These are phyloP conservation scores for Ramaria sp. DNA, from an alignment of 768 basidiomycete species.

Conservation along the genomic window DNA sequence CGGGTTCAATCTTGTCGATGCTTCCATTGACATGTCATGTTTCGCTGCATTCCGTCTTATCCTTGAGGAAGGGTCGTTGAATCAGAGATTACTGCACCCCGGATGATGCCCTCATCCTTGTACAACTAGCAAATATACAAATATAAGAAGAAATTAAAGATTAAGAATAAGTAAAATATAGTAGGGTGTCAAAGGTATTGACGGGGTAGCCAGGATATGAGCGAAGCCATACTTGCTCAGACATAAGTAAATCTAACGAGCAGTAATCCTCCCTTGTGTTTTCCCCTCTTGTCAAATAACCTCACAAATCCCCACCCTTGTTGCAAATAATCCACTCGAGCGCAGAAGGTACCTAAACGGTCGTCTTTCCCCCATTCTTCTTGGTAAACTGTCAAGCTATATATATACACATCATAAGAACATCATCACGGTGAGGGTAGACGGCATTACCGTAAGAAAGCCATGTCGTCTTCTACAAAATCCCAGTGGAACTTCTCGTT, in stretches of 20 bases:
- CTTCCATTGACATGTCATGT: too few species aligned
- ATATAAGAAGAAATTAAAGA: too few species aligned
- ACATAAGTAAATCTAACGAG: conserved; percentile 18
- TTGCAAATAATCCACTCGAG: conserved; percentile 35
- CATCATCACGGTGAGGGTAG: not conserved
- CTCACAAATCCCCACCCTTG: conserved; percentile 39
- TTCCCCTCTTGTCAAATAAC: conserved; percentile 41
- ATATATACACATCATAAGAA: conserved; percentile 5
- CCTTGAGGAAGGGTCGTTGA: not conserved
- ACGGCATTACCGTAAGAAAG: conserved; percentile 38
- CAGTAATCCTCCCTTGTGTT: conserved; percentile 22
- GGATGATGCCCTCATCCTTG: not conserved
- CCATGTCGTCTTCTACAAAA: conserved; percentile 38
- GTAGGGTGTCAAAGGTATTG: too few species aligned
- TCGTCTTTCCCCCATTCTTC: conserved; percentile 35
- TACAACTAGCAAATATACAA: too few species aligned
- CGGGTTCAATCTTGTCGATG: too few species aligned
- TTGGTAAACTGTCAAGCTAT: conserved; percentile 23
- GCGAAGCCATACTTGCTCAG: not conserved
- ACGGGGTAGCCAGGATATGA: not conserved
- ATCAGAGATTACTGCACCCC: too few species aligned
- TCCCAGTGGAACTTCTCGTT: conserved; percentile 38
- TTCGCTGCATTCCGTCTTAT: not conserved
- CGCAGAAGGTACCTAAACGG: conserved; percentile 41
- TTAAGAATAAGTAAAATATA: too few species aligned